phyloP scores from a whole-genome alignment of 441 rosid genomes.

The Erysimum cheiri region DNA sequence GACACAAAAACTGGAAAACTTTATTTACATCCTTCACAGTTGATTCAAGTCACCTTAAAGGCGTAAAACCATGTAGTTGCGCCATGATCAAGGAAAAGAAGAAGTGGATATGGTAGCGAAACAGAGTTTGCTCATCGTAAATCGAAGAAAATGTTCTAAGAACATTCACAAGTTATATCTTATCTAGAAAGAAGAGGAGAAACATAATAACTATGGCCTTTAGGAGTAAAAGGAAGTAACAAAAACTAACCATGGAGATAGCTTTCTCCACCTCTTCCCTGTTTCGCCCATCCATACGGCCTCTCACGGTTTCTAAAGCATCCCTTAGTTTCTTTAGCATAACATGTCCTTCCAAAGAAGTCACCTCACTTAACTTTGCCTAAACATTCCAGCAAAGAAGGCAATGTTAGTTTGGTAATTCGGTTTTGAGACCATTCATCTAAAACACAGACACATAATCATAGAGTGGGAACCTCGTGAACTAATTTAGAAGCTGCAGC shows the following conservation, averaged over 20 bases:
- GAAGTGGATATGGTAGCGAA: not conserved
- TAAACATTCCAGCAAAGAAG: conserved; percentile 32
- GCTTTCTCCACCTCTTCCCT: conserved; percentile 96
- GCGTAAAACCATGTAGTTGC: conserved; percentile 8
- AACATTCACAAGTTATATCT: no score
- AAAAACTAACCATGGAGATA: conserved; percentile 81
- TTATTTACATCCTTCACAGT: conserved; percentile 1
- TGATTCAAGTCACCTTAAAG: not conserved
- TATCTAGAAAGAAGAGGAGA: not conserved
- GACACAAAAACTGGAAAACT: not conserved
- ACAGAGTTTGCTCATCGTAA: not conserved
- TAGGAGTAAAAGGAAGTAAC: conserved; percentile 13
- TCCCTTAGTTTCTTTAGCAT: conserved; percentile 97
- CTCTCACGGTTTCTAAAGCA: conserved; percentile 91
- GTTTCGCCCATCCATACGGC: conserved; percentile 82
- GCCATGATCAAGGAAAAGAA: not conserved
- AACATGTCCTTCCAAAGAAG: conserved; percentile 98
- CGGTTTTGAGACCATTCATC: conserved; percentile 14
- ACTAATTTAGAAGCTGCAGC: conserved; percentile 84
- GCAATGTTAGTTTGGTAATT: not conserved
- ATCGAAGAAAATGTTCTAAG: no score
- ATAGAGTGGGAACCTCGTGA: conserved; percentile 62
- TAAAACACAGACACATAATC: conserved; percentile 1
- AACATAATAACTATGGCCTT: not conserved
- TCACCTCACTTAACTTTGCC: conserved; percentile 87